phyloP scores from a whole-genome alignment of 139 green algal species.

The Diplosphaera chodatii region DNA sequence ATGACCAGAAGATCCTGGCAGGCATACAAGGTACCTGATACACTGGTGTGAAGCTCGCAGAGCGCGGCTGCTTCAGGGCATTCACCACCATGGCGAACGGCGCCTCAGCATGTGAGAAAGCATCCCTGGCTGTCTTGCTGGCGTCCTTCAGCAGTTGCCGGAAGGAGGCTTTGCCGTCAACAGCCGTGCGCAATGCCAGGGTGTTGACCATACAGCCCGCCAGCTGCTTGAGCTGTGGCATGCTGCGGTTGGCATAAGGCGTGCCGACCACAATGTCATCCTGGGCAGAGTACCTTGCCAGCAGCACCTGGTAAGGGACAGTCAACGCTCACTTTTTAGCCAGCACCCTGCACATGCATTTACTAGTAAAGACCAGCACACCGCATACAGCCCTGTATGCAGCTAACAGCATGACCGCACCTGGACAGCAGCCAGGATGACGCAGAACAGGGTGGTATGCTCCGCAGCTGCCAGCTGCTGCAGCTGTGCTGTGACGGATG shows the following conservation, averaged over 20 bases:
- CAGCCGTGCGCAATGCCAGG: neutral
- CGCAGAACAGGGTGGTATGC: conserved; percentile 5
- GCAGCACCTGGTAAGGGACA: neutral
- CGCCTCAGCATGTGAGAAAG: conserved; percentile 2
- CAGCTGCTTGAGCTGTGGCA: neutral
- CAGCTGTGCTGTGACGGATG: neutral
- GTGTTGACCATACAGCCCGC: neutral
- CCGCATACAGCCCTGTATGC: neutral
- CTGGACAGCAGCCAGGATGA: conserved; percentile 1
- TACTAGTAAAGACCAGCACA: neutral
- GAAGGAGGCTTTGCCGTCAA: neutral
- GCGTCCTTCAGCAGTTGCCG: neutral
- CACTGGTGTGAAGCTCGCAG: conserved; percentile 1
- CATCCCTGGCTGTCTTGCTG: neutral
- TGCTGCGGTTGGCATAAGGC: conserved; percentile 2
- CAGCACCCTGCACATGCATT: too few species aligned
- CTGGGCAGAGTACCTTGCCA: conserved; percentile 1
- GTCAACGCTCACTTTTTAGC: too few species aligned
- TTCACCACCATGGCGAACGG: conserved; percentile 1
- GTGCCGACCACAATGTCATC: neutral
- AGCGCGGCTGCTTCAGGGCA: neutral
- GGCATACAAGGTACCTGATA: neutral
- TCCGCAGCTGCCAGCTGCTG: neutral
- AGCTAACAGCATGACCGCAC: neutral
- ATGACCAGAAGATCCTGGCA: too few species aligned